Conservation (phyloP, 2,329 filamentous ascomycete species). For the Hypoxylon sp. region DNA sequence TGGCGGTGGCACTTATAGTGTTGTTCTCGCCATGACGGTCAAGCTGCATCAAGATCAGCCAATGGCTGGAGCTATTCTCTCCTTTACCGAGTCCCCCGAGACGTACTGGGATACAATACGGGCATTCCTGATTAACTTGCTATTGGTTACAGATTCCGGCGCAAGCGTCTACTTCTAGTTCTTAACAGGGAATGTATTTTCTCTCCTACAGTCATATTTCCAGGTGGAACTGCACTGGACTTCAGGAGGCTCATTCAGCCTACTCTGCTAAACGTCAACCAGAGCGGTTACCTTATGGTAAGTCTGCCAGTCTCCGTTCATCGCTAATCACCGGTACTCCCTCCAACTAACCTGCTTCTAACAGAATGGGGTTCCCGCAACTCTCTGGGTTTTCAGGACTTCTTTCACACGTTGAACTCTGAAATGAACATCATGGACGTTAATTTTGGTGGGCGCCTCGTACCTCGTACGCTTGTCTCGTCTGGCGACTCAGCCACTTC, state of each 20-base stretch:
- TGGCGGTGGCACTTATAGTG: conserved; percentile 65
- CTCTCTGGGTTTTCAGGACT: conserved; percentile 24
- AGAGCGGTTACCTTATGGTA: conserved; percentile 25
- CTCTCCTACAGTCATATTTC: conserved; percentile 2
- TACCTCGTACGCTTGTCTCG: conserved; percentile 13
- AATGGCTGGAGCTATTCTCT: conserved; percentile 54
- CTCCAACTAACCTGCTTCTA: neutral
- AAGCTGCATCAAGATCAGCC: conserved; percentile 56
- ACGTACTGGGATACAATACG: conserved; percentile 6
- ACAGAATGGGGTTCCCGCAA: conserved; percentile 5
- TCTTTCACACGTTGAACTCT: conserved; percentile 18
- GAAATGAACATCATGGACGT: conserved; percentile 25
- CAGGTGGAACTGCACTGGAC: conserved; percentile 15
- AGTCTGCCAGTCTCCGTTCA: neutral
- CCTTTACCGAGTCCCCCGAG: conserved; percentile 45
- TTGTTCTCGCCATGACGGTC: conserved; percentile 48
- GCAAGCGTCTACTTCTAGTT: neutral
- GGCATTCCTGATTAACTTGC: conserved; percentile 22
- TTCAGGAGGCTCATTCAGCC: conserved; percentile 16
- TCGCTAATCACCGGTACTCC: neutral
- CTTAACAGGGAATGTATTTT: conserved; percentile 2
- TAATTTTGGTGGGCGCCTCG: conserved; percentile 29
- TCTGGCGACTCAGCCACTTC: conserved; percentile 1
- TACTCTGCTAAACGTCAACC: conserved; percentile 16
- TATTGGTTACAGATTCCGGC: conserved; percentile 1